A percentile compares a stretch with the other conserved stretches of the same genome.
Evolutionary conservation across 2,329 filamentous ascomycete species (phyloP).

Genomic region (Arachnomyces sp.): DNA sequence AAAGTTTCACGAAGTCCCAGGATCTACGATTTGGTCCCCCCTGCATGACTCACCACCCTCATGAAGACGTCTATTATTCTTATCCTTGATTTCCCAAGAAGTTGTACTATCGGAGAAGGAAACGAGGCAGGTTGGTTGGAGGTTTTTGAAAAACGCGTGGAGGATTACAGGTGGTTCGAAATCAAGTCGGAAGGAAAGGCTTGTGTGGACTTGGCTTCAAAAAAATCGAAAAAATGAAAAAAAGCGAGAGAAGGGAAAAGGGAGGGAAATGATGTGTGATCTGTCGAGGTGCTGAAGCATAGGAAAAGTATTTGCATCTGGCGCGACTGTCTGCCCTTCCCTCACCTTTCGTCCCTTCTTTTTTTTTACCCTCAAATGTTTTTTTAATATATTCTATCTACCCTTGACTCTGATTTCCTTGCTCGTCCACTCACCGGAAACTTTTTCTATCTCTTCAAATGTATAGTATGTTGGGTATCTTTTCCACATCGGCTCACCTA

Average conservation of each 20-base stretch:
- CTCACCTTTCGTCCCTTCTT: no score
- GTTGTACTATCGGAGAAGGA: slow-evolving; percentile 29
- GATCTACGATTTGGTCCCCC: slow-evolving; percentile 27
- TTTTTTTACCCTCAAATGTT: no score
- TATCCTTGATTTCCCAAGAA: slow-evolving; percentile 20
- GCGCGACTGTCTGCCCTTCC: no score
- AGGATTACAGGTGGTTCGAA: slow-evolving; percentile 22
- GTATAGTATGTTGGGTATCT: no score
- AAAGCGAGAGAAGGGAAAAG: slow-evolving; percentile 1
- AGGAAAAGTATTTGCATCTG: no score
- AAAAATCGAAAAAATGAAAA: slow-evolving; percentile 15
- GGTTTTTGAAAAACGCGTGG: slow-evolving; percentile 21
- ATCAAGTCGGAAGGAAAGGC: slow-evolving; percentile 14
- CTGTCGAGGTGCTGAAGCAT: no score
- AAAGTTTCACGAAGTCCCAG: slow-evolving; percentile 33
- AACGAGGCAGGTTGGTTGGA: slow-evolving; percentile 27
- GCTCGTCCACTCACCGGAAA: no score
- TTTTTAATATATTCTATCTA: no score
- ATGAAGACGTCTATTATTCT: slow-evolving; percentile 36
- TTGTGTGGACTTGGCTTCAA: slow-evolving; percentile 21
- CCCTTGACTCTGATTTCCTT: no score
- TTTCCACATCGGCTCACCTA: no score
- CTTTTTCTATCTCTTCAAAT: no score
- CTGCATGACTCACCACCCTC: slow-evolving; percentile 28
- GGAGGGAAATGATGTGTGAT: no score